phyloP scores from a whole-genome alignment of 306 rosid genomes.

The Abrus precatorius region DNA sequence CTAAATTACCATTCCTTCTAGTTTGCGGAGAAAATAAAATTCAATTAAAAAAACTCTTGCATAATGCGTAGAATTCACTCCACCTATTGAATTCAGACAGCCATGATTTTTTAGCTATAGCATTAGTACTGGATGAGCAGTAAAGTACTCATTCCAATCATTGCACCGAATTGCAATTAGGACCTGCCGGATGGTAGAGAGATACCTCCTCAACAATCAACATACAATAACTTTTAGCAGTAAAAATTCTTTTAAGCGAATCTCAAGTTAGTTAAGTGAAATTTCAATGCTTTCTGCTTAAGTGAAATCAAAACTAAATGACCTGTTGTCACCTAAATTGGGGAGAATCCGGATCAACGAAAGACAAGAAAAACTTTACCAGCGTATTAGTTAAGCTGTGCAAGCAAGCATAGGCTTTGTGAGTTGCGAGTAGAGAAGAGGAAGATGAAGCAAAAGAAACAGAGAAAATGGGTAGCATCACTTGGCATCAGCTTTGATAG shows the following conservation, averaged over 20 bases:
- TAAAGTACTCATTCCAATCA: slow-evolving; percentile 46
- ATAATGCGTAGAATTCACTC: neutral
- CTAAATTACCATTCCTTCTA: neutral
- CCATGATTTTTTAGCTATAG: neutral
- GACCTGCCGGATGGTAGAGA: too few species aligned
- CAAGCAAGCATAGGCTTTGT: neutral
- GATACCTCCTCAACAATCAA: too few species aligned
- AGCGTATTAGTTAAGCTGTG: neutral
- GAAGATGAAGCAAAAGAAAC: neutral
- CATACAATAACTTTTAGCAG: too few species aligned
- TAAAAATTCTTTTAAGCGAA: too few species aligned
- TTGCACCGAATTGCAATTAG: slow-evolving; percentile 40
- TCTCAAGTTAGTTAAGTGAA: too few species aligned
- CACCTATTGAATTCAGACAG: neutral
- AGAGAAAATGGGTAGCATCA: slow-evolving; percentile 70
- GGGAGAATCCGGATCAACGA: neutral
- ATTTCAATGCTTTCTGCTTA: too few species aligned
- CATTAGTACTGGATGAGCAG: neutral
- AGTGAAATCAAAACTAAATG: too few species aligned
- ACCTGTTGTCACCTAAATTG: too few species aligned
- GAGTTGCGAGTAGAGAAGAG: neutral
- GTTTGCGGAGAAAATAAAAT: neutral
- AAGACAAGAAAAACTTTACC: neutral
- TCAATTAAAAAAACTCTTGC: neutral
- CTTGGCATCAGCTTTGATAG: slow-evolving; percentile 85